These are phyloP conservation scores for Chlorociboria aeruginascens DNA, from an alignment of 495 filamentous ascomycete genomes.

Conservation along the genomic window DNA sequence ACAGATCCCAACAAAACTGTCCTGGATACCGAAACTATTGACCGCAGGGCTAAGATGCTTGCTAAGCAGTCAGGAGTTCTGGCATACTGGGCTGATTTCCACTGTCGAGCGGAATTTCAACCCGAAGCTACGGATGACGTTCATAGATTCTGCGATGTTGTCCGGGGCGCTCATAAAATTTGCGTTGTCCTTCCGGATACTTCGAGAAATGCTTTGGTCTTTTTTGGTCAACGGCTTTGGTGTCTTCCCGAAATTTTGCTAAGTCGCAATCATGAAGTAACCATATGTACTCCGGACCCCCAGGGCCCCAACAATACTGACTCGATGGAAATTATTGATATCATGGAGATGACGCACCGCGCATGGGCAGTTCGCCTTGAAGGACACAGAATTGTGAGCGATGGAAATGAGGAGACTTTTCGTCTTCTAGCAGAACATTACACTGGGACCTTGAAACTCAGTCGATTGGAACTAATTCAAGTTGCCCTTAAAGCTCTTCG, in stretches of 20 bases:
- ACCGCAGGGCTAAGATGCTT: background rate
- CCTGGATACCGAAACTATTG: slow-evolving; percentile 7
- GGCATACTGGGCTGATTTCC: slow-evolving; percentile 25
- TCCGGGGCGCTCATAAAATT: slow-evolving; percentile 25
- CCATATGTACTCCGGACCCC: slow-evolving; percentile 11
- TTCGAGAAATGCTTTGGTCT: slow-evolving; percentile 7
- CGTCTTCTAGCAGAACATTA: slow-evolving; percentile 29
- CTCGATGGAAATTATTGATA: slow-evolving; percentile 1
- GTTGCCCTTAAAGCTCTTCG: slow-evolving; percentile 12
- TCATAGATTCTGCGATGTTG: slow-evolving; percentile 28
- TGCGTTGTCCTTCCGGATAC: slow-evolving; percentile 20
- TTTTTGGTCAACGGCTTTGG: slow-evolving; percentile 36
- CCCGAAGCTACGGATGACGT: slow-evolving; percentile 17
- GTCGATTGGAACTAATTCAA: slow-evolving; percentile 23
- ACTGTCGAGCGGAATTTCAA: slow-evolving; percentile 9
- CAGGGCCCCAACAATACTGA: background rate
- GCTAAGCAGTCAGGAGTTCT: slow-evolving; percentile 8
- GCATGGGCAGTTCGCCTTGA: slow-evolving; percentile 4
- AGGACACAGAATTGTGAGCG: background rate
- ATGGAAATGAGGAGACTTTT: slow-evolving; percentile 14
- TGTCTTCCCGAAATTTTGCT: slow-evolving; percentile 33
- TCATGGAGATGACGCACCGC: slow-evolving; percentile 1
- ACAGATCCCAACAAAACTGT: too few species aligned
- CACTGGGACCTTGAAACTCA: slow-evolving; percentile 25
- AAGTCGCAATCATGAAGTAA: slow-evolving; percentile 18